A percentile compares a stretch with the other conserved stretches of the same genome.
Evolutionary conservation across 2,329 filamentous ascomycete genomes (phyloP).

Genomic region (Cladophialophora carrionii): DNA sequence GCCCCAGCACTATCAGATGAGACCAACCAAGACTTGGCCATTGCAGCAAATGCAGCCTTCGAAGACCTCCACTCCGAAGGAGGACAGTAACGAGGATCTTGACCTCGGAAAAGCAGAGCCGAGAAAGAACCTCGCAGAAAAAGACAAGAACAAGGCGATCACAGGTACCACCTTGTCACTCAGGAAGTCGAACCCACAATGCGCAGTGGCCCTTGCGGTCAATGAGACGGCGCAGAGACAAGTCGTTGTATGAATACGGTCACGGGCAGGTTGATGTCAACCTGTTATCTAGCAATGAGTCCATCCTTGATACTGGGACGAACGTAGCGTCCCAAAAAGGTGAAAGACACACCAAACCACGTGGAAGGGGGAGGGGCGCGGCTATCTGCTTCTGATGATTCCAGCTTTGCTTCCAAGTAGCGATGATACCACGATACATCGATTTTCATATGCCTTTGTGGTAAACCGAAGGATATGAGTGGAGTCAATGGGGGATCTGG

Average conservation of each 20-base stretch:
- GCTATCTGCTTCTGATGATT: slow-evolving; percentile 4
- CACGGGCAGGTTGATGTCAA: not conserved
- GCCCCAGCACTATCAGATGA: slow-evolving; percentile 17
- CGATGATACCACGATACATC: slow-evolving; percentile 34
- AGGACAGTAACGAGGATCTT: slow-evolving; percentile 19
- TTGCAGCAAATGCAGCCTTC: not conserved
- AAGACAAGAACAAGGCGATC: slow-evolving; percentile 27
- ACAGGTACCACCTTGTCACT: slow-evolving; percentile 4
- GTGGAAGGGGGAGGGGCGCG: not conserved
- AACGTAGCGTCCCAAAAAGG: not conserved
- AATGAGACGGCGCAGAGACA: slow-evolving; percentile 30
- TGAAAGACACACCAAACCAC: not conserved
- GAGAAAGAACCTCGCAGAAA: slow-evolving; percentile 4
- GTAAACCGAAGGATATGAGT: not conserved
- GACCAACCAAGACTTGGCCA: slow-evolving; percentile 13
- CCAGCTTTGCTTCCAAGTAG: slow-evolving; percentile 8
- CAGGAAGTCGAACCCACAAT: slow-evolving; percentile 30
- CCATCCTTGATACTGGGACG: not conserved
- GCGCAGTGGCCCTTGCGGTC: slow-evolving; percentile 29
- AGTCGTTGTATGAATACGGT: slow-evolving; percentile 27
- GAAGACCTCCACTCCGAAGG: not conserved
- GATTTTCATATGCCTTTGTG: slow-evolving; percentile 7
- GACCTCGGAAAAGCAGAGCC: slow-evolving; percentile 28
- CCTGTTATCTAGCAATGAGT: not conserved
- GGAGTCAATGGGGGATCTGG: not conserved